Conservation (phyloP, 1,284 basidiomycete genomes). For the Clitocybe nebularis region DNA sequence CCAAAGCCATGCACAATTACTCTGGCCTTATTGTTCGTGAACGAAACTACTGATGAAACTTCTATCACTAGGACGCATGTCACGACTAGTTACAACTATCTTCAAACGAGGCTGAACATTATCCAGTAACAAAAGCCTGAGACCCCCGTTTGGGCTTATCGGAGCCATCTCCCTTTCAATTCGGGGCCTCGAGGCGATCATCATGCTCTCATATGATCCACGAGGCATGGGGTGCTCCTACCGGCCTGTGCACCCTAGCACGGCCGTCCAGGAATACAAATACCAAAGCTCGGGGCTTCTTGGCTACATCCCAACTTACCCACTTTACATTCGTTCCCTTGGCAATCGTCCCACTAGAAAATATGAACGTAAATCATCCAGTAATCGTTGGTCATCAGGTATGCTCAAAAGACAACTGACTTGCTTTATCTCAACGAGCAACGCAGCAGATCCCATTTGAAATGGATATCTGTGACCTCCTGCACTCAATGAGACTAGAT, state of each 20-base stretch:
- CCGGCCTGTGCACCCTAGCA: neutral
- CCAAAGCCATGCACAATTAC: too few species aligned
- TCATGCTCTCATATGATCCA: neutral
- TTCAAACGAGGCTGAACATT: too few species aligned
- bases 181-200: neutral
- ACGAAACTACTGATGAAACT: too few species aligned
- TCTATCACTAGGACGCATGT: too few species aligned
- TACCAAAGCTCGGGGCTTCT: too few species aligned
- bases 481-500: slow-evolving; percentile 45
- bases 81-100: too few species aligned
- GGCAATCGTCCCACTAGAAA: neutral
- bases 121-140: too few species aligned
- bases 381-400: neutral
- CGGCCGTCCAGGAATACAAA: neutral
- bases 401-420: neutral
- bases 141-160: neutral
- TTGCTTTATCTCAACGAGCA: neutral
- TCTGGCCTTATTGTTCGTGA: too few species aligned
- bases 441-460: slow-evolving; percentile 21
- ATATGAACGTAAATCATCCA: neutral
- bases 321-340: too few species aligned
- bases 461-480: slow-evolving; percentile 44
- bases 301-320: too few species aligned
- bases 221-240: neutral
- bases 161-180: neutral